These are phyloP conservation scores for Pseudogymnoascus verrucosus DNA, from an alignment of 2,329 filamentous ascomycete species.

Conservation along the genomic window DNA sequence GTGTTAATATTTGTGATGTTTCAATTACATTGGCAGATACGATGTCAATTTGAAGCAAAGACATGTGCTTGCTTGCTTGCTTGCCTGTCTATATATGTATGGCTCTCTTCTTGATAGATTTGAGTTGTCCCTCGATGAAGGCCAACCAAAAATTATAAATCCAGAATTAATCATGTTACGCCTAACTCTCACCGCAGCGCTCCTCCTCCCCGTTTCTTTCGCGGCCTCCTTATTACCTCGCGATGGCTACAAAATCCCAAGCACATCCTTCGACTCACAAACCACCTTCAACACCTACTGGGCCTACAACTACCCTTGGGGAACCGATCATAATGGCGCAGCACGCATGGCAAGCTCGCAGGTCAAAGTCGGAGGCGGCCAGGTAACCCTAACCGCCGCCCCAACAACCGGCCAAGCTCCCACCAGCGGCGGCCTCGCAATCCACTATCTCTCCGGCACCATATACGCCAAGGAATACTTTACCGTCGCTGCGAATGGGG, in stretches of 20 bases:
- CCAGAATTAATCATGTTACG: neutral
- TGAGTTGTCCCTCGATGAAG: neutral
- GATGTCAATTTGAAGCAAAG: neutral
- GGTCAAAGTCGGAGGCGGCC: constrained; percentile 29
- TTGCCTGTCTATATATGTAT: neutral
- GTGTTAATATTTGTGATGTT: neutral
- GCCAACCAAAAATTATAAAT: neutral
- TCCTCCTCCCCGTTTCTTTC: neutral
- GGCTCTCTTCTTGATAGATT: neutral
- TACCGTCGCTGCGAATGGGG: constrained; percentile 31
- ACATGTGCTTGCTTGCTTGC: neutral
- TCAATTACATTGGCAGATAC: neutral
- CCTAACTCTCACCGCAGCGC: neutral
- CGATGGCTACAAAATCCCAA: constrained; percentile 26
- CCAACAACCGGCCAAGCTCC: constrained; percentile 22
- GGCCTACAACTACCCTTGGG: constrained; percentile 49
- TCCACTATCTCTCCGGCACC: constrained; percentile 42
- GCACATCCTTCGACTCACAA: constrained; percentile 32
- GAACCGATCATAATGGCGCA: constrained; percentile 48
- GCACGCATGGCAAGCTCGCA: constrained; percentile 45
- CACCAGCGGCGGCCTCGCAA: constrained; percentile 27
- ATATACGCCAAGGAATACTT: constrained; percentile 36
- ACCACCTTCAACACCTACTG: constrained; percentile 38
- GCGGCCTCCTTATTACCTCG: neutral
- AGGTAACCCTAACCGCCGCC: constrained; percentile 16